Percentiles rank a stretch among this genome's conserved stretches.
Evolutionary conservation across 2,329 filamentous ascomycete genomes (phyloP).

Genomic region (Verticillium nonalfalfae): DNA sequence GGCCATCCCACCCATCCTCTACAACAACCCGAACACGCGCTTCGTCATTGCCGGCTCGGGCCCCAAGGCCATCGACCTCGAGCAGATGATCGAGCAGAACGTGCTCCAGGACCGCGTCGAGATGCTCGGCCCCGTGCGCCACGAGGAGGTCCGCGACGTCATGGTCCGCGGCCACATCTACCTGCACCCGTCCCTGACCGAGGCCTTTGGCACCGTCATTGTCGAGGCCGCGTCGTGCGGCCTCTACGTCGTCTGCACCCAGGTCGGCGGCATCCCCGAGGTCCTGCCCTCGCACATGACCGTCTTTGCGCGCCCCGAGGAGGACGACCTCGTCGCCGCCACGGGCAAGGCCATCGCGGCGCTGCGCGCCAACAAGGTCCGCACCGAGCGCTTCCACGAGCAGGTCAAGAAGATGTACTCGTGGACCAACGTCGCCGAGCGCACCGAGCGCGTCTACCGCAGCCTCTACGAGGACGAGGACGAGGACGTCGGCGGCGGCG

Average conservation of each 20-base stretch:
- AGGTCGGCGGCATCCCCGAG: slow-evolving; percentile 94
- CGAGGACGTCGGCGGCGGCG: slow-evolving; percentile 23
- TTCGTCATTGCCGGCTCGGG: slow-evolving; percentile 97
- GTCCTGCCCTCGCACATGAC: slow-evolving; percentile 97
- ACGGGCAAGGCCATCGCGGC: slow-evolving; percentile 85
- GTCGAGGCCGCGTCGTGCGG: slow-evolving; percentile 96
- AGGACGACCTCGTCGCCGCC: slow-evolving; percentile 86
- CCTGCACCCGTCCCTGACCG: slow-evolving; percentile 87
- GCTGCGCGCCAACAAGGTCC: slow-evolving; percentile 77
- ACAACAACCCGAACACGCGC: slow-evolving; percentile 83
- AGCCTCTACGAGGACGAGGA: slow-evolving; percentile 77
- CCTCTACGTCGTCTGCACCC: slow-evolving; percentile 92
- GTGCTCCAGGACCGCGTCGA: slow-evolving; percentile 90
- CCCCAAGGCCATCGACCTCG: slow-evolving; percentile 93
- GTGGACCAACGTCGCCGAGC: slow-evolving; percentile 90
- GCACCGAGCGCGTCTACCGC: slow-evolving; percentile 92
- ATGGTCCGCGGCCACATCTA: slow-evolving; percentile 98
- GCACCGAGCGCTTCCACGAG: slow-evolving; percentile 91
- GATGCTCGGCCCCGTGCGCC: slow-evolving; percentile 84
- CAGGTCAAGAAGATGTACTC: slow-evolving; percentile 99
- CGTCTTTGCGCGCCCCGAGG: slow-evolving; percentile 91
- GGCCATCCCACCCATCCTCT: slow-evolving; percentile 86
- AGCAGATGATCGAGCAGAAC: slow-evolving; percentile 96
- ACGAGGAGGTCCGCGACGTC: slow-evolving; percentile 94
- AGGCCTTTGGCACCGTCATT: slow-evolving; percentile 96